Conservation (phyloP, 2,329 filamentous ascomycete species). For the Talaromyces sp. region DNA sequence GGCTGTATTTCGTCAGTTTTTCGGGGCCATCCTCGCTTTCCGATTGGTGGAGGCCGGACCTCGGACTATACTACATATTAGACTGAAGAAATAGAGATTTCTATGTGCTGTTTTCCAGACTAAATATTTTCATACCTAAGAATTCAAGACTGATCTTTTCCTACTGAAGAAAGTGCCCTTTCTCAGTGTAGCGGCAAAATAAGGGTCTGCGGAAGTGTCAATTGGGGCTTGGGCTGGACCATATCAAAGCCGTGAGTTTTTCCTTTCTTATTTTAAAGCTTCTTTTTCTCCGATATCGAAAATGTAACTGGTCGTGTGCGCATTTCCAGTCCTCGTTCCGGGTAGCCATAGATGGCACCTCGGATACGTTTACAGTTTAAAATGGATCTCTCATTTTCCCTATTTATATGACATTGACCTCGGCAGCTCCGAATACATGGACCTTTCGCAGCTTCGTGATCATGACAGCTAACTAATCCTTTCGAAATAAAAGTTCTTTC, state of each 20-base stretch:
- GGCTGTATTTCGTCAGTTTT: not conserved
- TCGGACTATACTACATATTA: not conserved
- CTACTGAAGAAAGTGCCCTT: not conserved
- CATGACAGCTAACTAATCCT: not conserved
- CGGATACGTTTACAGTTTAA: not conserved
- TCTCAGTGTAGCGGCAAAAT: not conserved
- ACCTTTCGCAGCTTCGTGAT: not conserved
- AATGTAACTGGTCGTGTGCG: not conserved
- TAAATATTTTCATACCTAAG: not conserved
- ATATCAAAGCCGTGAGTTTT: not conserved
- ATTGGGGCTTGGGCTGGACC: not conserved
- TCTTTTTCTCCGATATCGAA: not conserved
- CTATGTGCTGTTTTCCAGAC: not conserved
- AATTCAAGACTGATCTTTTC: not conserved
- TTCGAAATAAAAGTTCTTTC: too few relatives aligned
- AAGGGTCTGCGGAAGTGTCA: not conserved
- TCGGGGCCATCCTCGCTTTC: not conserved
- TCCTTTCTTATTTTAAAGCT: not conserved
- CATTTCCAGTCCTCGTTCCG: not conserved
- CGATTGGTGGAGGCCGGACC: not conserved
- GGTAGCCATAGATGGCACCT: not conserved
- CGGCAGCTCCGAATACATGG: not conserved
- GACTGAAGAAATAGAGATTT: not conserved
- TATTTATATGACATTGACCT: not conserved
- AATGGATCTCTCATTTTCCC: not conserved